Evolutionary conservation across 2,329 filamentous ascomycete genomes (phyloP).

Genomic region (Exophiala bonariae): DNA sequence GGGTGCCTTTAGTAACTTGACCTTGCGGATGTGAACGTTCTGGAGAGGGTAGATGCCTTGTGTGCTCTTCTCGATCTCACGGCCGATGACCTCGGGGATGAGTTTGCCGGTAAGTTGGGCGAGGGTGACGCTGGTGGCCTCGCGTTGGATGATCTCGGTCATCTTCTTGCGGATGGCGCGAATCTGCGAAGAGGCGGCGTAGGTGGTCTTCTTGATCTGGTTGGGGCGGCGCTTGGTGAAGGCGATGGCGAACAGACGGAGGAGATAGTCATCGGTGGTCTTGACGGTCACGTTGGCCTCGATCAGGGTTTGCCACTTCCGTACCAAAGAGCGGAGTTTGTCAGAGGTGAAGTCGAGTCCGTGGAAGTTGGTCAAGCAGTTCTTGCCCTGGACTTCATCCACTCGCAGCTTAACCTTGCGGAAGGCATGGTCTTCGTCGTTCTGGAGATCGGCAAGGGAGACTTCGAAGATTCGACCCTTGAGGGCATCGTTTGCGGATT

Average conservation of each 20-base stretch:
- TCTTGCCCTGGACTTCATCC: conserved; percentile 99
- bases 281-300: conserved; percentile 99
- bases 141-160: conserved; percentile 96
- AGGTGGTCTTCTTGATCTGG: conserved; percentile 99
- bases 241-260: conserved; percentile 97
- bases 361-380: conserved; percentile 99
- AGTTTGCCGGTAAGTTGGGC: conserved; percentile 97
- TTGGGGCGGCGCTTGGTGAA: conserved; percentile 99
- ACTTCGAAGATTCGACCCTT: conserved; percentile 99
- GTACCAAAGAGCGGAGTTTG: conserved; percentile 98
- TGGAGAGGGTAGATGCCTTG: conserved; percentile 99
- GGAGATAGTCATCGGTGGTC: conserved; percentile 99
- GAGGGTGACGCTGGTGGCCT: conserved; percentile 91
- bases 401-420: conserved; percentile 99
- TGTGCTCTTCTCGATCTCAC: conserved; percentile 99
- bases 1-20: conserved; percentile 97
- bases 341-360: conserved; percentile 99
- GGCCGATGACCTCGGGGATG: conserved; percentile 98
- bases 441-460: conserved; percentile 97
- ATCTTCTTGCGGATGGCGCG: conserved; percentile 99
- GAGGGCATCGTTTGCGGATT: conserved; percentile 99
- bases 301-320: conserved; percentile 99
- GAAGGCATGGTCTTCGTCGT: conserved; percentile 99
- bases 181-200: conserved; percentile 95
- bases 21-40: conserved; percentile 99